A percentile compares a stretch with the other conserved stretches of the same genome.
Conservation (phyloP, 164 flowering plant genomes). For the Magnolia officinalis region DNA sequence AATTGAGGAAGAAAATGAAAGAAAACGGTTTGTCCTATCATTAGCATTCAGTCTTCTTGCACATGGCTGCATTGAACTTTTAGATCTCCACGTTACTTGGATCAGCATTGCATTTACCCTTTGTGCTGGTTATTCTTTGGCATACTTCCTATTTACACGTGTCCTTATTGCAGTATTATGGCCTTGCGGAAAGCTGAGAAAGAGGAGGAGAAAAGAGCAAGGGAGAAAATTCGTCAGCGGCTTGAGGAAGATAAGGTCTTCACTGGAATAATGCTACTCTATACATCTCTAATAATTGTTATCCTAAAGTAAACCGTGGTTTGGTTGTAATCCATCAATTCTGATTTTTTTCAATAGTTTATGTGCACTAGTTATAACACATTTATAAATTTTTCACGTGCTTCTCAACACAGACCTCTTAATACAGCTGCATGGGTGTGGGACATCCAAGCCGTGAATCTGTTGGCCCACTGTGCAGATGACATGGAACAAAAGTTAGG, state of each 20-base stretch:
- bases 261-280: background rate
- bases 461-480: no score
- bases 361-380: no score
- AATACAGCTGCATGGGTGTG: no score
- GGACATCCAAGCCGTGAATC: no score
- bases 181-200: conserved; percentile 96
- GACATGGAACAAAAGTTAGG: no score
- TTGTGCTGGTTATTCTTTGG: background rate
- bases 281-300: background rate
- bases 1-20: conserved; percentile 96
- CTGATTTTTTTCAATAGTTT: no score
- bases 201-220: conserved; percentile 95
- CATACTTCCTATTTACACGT: background rate
- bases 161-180: conserved; percentile 45
- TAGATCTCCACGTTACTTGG: background rate
- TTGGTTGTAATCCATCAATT: no score
- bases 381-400: no score
- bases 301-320: no score
- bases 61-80: conserved; percentile 2
- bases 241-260: conserved; percentile 95
- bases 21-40: conserved; percentile 70
- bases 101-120: background rate
- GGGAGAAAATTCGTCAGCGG: conserved; percentile 94
- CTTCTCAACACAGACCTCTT: no score
- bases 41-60: background rate